Percentiles rank a stretch among this genome's conserved stretches.
These are phyloP conservation scores for Tulasnella sp. DNA, from an alignment of 768 basidiomycete genomes.

Conservation along the genomic window DNA sequence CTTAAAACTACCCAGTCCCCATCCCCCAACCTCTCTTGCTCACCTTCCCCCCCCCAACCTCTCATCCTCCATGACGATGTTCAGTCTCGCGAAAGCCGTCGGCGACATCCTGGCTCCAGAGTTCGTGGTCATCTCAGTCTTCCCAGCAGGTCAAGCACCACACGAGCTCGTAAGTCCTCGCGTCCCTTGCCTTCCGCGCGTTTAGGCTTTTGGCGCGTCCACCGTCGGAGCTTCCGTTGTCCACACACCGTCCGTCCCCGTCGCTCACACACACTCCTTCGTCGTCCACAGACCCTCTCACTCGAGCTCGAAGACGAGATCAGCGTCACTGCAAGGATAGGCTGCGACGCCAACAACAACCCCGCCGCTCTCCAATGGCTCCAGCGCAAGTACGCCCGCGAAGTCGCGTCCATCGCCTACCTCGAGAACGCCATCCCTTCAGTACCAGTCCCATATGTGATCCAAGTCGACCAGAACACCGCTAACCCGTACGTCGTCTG, in stretches of 20 bases:
- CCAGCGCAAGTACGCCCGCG: slow-evolving; percentile 32
- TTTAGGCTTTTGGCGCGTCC: slow-evolving; percentile 5
- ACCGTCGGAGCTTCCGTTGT: background rate
- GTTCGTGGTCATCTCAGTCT: slow-evolving; percentile 32
- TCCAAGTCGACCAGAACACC: slow-evolving; percentile 33
- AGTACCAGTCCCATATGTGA: slow-evolving; percentile 29
- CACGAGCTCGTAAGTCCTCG: slow-evolving; percentile 27
- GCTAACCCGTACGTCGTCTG: slow-evolving; percentile 18
- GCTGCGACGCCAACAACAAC: slow-evolving; percentile 31
- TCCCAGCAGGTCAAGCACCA: slow-evolving; percentile 14
- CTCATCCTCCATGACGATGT: slow-evolving; percentile 31
- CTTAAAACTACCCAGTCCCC: slow-evolving; percentile 3
- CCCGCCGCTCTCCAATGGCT: slow-evolving; percentile 33
- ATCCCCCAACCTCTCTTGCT: background rate
- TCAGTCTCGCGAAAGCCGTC: slow-evolving; percentile 30
- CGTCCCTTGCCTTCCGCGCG: slow-evolving; percentile 16
- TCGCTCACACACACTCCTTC: background rate
- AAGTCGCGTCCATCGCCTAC: slow-evolving; percentile 31
- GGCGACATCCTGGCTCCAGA: slow-evolving; percentile 29
- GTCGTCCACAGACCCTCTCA: slow-evolving; percentile 10
- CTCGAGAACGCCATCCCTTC: slow-evolving; percentile 28
- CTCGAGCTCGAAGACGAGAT: slow-evolving; percentile 34
- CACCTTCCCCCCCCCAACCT: slow-evolving; percentile 7
- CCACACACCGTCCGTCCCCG: background rate
- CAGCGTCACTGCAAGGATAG: slow-evolving; percentile 26